These are phyloP conservation scores for Picea glauca DNA, from an alignment of 75 land plant genomes.

Conservation along the genomic window DNA sequence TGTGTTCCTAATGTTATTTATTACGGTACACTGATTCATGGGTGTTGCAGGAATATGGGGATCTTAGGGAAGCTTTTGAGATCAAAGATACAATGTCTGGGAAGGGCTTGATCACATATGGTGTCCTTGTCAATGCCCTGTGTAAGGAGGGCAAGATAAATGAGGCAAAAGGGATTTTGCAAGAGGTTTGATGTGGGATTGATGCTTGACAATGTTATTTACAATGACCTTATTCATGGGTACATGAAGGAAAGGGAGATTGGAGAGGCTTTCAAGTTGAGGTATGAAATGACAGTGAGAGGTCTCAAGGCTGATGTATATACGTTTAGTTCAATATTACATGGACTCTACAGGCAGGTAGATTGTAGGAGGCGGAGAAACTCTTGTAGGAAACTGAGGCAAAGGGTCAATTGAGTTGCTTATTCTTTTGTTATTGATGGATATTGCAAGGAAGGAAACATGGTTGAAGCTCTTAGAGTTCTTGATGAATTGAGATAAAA, in stretches of 20 bases:
- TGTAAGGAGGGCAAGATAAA: slow-evolving; percentile 36
- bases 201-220: slow-evolving; percentile 41
- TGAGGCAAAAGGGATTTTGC: slow-evolving; percentile 39
- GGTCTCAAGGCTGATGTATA: slow-evolving; percentile 26
- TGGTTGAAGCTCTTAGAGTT: not conserved
- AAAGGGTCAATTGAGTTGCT: not conserved
- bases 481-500: not conserved
- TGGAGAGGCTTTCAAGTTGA: slow-evolving; percentile 29
- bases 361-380: slow-evolving; percentile 41
- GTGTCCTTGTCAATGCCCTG: slow-evolving; percentile 53
- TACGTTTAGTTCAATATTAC: too few relatives aligned
- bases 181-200: slow-evolving; percentile 41
- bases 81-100: slow-evolving; percentile 28
- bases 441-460: slow-evolving; percentile 12
- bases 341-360: slow-evolving; percentile 41
- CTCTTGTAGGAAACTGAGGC: slow-evolving; percentile 19
- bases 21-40: slow-evolving; percentile 49
- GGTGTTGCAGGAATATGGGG: slow-evolving; percentile 34
- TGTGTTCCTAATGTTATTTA: slow-evolving; percentile 51
- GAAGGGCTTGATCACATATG: slow-evolving; percentile 46
- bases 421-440: slow-evolving; percentile 11
- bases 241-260: slow-evolving; percentile 30
- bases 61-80: slow-evolving; percentile 18
- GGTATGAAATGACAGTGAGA: slow-evolving; percentile 28
- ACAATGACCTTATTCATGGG: slow-evolving; percentile 40